Conservation (phyloP, 2,329 filamentous ascomycete species). For the Endoconidiophora laricicola region DNA sequence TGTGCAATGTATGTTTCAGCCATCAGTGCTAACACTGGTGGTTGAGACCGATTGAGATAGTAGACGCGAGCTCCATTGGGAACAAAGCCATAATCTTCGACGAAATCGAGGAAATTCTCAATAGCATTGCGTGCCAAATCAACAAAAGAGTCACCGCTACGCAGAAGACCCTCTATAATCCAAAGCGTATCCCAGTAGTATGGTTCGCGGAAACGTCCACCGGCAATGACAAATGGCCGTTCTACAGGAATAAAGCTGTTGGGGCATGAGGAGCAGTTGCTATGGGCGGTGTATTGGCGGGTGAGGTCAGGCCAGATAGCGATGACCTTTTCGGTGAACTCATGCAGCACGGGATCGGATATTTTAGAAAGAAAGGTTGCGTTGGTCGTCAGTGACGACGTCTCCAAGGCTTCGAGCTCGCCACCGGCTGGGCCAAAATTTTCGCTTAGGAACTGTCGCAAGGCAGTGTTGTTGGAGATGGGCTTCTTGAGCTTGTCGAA, state of each 20-base stretch:
- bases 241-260: slow-evolving; percentile 50
- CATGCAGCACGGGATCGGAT: slow-evolving; percentile 38
- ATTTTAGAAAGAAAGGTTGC: slow-evolving; percentile 41
- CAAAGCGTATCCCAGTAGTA: slow-evolving; percentile 60
- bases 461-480: slow-evolving; percentile 43
- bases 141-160: slow-evolving; percentile 46
- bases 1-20: slow-evolving; percentile 46
- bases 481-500: slow-evolving; percentile 44
- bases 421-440: slow-evolving; percentile 49
- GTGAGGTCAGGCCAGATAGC: slow-evolving; percentile 55
- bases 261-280: slow-evolving; percentile 41
- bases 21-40: slow-evolving; percentile 50
- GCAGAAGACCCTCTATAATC: slow-evolving; percentile 48
- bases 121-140: slow-evolving; percentile 49
- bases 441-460: slow-evolving; percentile 42
- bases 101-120: slow-evolving; percentile 52
- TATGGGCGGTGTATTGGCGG: slow-evolving; percentile 35
- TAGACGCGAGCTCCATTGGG: slow-evolving; percentile 52
- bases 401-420: slow-evolving; percentile 39
- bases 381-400: slow-evolving; percentile 34
- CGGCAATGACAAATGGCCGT: slow-evolving; percentile 52
- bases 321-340: slow-evolving; percentile 48
- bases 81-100: slow-evolving; percentile 47
- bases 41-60: slow-evolving; percentile 52
- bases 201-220: slow-evolving; percentile 52